Base-by-base conservation (phyloP, 2,329 filamentous ascomycete genomes). In the Sclerotinia trifoliorum region DNA sequence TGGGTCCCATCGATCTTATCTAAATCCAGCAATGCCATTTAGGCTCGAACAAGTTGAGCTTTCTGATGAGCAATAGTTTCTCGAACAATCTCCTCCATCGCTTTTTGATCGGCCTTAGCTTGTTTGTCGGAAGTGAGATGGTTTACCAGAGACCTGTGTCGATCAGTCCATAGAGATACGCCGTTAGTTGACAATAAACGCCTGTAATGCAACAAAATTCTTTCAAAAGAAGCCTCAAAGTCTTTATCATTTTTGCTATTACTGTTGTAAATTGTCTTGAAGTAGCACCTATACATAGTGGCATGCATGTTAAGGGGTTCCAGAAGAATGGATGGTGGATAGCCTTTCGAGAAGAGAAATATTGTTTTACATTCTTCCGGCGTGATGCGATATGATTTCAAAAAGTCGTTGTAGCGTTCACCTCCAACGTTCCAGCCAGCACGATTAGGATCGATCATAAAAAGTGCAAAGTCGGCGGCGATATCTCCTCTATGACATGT, bases 111-210 rank as follows among this genome's bases (percentile, higher is more conserved):
- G 39, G 39, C 39, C 13, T 42, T 42, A 15, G 39, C 39, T 42
- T 42, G 39, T 42, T 42, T 42, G 39, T 42, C 39, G 39, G 39
- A 13, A 42, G 2, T 15, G 24, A 61, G 2, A 32, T 32, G 5
- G 3, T 1, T 24, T 0, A 61, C 19, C 21, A 61, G 26, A 29
- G 6, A 3, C 10, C 10, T 0, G 44, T 61, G n/a, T 61, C 44
- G 19, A 2, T 15, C 2, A 2, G 1, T 5, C 26, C 42, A 5
- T 32, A 0, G 10, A 1, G 1, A 8, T 24, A 6, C 5, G 6
- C 21, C 21, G 13, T 7, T 5, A 8, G 10, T 49, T 35, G 5
- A 44, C 10, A 61, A 35, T 1, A 35, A 26, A 49, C 15, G 1
- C 26, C 15, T 32, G 42, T 35, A 48, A 8, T 19, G 26, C 1